Evolutionary conservation across 352 stramenopile species (phyloP).

Genomic region (Phytophthora pluvialis): DNA sequence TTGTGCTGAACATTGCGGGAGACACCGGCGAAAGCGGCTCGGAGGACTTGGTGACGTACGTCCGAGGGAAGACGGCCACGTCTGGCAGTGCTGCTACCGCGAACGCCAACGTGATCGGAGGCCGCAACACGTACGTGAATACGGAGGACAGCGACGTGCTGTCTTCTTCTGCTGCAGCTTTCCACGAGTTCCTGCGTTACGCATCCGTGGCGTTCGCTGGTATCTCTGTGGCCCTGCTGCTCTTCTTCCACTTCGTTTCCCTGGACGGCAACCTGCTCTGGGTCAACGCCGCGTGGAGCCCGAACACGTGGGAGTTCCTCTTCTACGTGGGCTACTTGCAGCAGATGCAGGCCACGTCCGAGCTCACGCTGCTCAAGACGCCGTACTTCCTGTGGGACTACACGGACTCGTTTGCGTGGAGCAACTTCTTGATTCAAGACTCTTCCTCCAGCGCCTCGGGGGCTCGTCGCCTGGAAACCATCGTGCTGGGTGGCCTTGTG

Average conservation of each 20-base stretch:
- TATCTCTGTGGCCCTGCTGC: conserved; percentile 63
- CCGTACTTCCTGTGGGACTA: conserved; percentile 76
- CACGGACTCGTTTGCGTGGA: conserved; percentile 76
- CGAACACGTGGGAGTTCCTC: conserved; percentile 81
- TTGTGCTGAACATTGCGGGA: conserved; percentile 57
- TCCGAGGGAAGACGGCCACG: conserved; percentile 43
- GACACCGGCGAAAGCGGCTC: conserved; percentile 32
- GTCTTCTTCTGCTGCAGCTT: conserved; percentile 48
- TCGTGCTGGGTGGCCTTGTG: conserved; percentile 61
- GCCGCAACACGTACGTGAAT: conserved; percentile 57
- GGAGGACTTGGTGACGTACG: conserved; percentile 50
- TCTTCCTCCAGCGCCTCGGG: conserved; percentile 21
- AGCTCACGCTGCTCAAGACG: conserved; percentile 67
- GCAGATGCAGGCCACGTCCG: conserved; percentile 66
- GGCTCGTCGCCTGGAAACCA: conserved; percentile 58
- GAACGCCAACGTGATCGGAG: conserved; percentile 58
- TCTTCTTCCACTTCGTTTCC: conserved; percentile 69
- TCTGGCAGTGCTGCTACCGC: conserved; percentile 21
- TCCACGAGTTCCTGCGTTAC: conserved; percentile 71
- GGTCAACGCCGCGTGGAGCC: conserved; percentile 58
- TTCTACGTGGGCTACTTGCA: conserved; percentile 76
- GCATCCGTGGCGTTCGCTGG: conserved; percentile 61
- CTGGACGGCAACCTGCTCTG: conserved; percentile 53
- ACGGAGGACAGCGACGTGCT: conserved; percentile 52
- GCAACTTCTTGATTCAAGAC: conserved; percentile 60